phyloP scores from a whole-genome alignment of 768 basidiomycete species.

The Auriscalpium vulgare region DNA sequence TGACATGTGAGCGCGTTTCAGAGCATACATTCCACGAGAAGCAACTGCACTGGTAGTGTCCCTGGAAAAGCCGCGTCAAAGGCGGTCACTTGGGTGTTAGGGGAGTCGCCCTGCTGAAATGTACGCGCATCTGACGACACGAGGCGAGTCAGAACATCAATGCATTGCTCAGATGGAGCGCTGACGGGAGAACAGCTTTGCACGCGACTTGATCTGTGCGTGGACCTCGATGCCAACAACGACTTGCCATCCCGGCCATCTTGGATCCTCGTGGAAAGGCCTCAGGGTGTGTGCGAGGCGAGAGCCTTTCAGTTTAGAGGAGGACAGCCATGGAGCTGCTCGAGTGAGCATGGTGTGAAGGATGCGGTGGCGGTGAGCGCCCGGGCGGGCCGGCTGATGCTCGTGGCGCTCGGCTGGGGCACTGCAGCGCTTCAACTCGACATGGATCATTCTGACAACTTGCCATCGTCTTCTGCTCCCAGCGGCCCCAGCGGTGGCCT shows the following conservation, averaged over 20 bases:
- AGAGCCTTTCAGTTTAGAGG: slow-evolving; percentile 2
- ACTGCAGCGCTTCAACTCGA: neutral
- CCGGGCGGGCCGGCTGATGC: neutral
- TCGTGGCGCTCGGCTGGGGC: neutral
- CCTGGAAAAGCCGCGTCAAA: slow-evolving; percentile 93
- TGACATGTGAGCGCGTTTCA: neutral
- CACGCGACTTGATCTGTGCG: slow-evolving; percentile 81
- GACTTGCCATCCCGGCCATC: slow-evolving; percentile 86
- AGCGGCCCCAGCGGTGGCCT: neutral
- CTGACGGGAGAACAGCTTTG: slow-evolving; percentile 82
- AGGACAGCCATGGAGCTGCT: slow-evolving; percentile 6
- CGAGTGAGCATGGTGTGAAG: slow-evolving; percentile 8
- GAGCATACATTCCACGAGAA: neutral
- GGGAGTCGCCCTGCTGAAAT: slow-evolving; percentile 37
- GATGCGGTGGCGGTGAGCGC: neutral
- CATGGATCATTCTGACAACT: neutral
- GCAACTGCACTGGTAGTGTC: slow-evolving; percentile 63
- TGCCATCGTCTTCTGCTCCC: neutral
- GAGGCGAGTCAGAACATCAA: neutral
- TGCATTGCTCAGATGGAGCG: slow-evolving; percentile 1
- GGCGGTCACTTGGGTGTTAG: slow-evolving; percentile 67
- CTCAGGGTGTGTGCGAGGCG: slow-evolving; percentile 1
- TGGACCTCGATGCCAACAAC: slow-evolving; percentile 94
- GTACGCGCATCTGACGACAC: slow-evolving; percentile 31
- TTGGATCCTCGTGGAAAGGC: slow-evolving; percentile 14